Percentiles rank a stretch among this genome's conserved stretches.
Conservation (phyloP, 768 basidiomycete species). For the Boletus vermiculosoides region DNA sequence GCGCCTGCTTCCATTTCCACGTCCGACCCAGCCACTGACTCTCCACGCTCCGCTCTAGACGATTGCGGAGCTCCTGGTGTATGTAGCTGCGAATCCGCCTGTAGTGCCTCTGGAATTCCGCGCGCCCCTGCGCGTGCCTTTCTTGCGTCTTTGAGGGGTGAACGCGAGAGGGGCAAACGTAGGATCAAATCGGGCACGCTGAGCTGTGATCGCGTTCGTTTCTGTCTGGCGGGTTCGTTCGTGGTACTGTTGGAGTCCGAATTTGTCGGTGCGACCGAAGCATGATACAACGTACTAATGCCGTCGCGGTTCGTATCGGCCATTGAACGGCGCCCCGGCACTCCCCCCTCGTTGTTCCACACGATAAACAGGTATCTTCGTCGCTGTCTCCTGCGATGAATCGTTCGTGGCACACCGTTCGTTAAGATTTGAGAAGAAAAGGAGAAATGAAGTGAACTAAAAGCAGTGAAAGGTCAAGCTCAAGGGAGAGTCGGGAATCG, state of each 20-base stretch:
- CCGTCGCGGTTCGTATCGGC: slow-evolving; percentile 15
- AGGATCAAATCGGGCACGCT: slow-evolving; percentile 47
- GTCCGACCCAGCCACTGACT: not conserved
- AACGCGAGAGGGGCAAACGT: slow-evolving; percentile 41
- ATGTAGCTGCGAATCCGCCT: not conserved
- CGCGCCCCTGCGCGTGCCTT: slow-evolving; percentile 26
- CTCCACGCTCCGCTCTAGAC: not conserved
- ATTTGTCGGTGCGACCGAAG: not conserved
- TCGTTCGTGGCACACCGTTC: not conserved
- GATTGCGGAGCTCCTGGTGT: not conserved
- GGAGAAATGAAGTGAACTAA: not conserved
- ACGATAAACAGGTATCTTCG: not conserved
- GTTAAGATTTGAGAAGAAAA: not conserved
- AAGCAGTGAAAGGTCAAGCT: not conserved
- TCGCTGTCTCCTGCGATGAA: not conserved
- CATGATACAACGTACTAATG: slow-evolving; percentile 5
- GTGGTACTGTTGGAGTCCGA: slow-evolving; percentile 1
- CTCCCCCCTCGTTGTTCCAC: not conserved
- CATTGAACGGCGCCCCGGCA: slow-evolving; percentile 13
- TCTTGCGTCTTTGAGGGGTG: slow-evolving; percentile 55
- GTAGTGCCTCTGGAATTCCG: slow-evolving; percentile 25
- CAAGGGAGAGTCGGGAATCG: not conserved
- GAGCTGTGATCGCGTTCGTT: slow-evolving; percentile 52
- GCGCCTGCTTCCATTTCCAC: not conserved
- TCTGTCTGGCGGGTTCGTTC: slow-evolving; percentile 8